phyloP scores from a whole-genome alignment of 306 rosid species.

The Trifolium fragiferum region DNA sequence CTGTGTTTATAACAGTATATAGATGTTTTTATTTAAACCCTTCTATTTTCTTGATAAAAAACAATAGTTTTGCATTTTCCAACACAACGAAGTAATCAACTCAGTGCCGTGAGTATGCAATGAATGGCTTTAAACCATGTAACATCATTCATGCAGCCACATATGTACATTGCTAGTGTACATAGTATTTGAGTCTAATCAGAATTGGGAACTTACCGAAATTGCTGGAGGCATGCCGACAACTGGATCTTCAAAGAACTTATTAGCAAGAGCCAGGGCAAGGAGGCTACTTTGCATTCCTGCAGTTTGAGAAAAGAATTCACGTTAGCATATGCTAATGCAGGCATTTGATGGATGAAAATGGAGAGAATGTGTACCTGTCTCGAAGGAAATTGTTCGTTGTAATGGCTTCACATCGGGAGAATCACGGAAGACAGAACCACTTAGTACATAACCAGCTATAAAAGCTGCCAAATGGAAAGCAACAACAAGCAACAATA shows the following conservation, averaged over 20 bases:
- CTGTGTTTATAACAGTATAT: constrained; percentile 1
- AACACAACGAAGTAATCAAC: constrained; percentile 18
- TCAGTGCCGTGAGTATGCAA: constrained; percentile 9
- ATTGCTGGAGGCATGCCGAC: constrained; percentile 94
- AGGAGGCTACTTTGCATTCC: constrained; percentile 99
- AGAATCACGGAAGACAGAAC: constrained; percentile 61
- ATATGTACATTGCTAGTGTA: constrained; percentile 12
- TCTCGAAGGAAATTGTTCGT: constrained; percentile 89
- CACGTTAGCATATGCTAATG: constrained; percentile 2
- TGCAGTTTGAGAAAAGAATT: constrained; percentile 45
- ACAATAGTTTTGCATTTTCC: constrained; percentile 18
- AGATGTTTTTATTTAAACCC: constrained; percentile 9
- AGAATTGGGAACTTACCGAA: constrained; percentile 66
- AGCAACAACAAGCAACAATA: constrained; percentile 67
- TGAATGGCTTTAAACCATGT: constrained; percentile 23
- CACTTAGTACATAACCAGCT: constrained; percentile 76
- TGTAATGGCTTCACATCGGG: constrained; percentile 75
- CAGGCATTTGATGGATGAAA: constrained; percentile 24
- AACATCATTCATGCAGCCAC: not conserved
- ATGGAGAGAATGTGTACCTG: constrained; percentile 60
- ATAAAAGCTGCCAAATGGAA: constrained; percentile 79
- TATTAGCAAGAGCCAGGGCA: constrained; percentile 93
- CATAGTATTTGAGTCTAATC: constrained; percentile 20
- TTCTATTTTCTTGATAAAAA: constrained; percentile 17
- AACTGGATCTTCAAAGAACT: constrained; percentile 79